Evolutionary conservation across 129 eudicot genomes (phyloP).

Genomic region (Helianthus annuus): HanXRQr2.0-SUNRISE NC_035437.2:116332586-116333085

Average conservation of each 20-base stretch:
- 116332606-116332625: conserved; percentile 52
- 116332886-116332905: too few relatives aligned
- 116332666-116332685: too few relatives aligned
- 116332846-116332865: conserved; percentile 34
- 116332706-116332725: neutral
- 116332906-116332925: neutral
- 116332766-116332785: conserved; percentile 33
- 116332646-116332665: neutral
- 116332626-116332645: conserved; percentile 47
- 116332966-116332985: conserved; percentile 39
- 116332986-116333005: conserved; percentile 61
- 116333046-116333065: conserved; percentile 58
- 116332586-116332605: conserved; percentile 59
- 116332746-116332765: conserved; percentile 28
- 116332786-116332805: conserved; percentile 46
- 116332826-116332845: conserved; percentile 60
- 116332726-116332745: conserved; percentile 45
- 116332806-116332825: conserved; percentile 62
- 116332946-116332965: conserved; percentile 44
- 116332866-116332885: too few relatives aligned
- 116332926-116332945: conserved; percentile 41
- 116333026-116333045: conserved; percentile 48
- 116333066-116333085: conserved; percentile 45
- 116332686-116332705: neutral
- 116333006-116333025: conserved; percentile 64